Base-by-base conservation (phyloP, 495 filamentous ascomycete species). In the Neurospora sp. region DNA sequence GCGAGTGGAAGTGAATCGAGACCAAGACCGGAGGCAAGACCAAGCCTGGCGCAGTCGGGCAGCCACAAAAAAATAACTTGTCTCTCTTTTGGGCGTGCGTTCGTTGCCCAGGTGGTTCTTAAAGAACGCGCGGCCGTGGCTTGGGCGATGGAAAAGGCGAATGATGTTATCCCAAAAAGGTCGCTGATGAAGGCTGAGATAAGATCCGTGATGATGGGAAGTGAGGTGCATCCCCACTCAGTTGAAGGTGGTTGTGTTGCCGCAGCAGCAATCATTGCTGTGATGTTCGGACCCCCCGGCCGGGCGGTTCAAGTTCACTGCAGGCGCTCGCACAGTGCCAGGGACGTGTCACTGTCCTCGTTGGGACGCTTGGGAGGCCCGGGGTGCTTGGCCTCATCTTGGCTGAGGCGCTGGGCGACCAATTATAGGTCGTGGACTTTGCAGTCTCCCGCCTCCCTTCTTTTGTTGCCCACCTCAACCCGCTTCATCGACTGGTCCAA, bases 261-360 rank as follows among this genome's bases (percentile, higher is more conserved):
- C 48, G 48, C 24, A 59, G 24, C 24, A 59, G 21, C 21, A 11
- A 59, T 28, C 5, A 28, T 24, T 59, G 48, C 48, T 59, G 48
- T 31, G 39, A 17, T 71, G 62, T 62, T 17, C 42, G 36, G 66
- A n/a, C 62, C 70, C n/a, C 70, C n/a, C 71, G 45, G 37, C 62
- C 34, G 48, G 48, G 48, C 24, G 48, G 38, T 71, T 42, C 71
- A 71, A 38, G 37, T 38, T 38, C 37, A 38, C 31, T 28, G 24
- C 24, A 28, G 71, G 70, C 72, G 70, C 70, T 74, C 73, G 71
- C 71, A 76, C 71, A 48, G 43, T 54, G 45, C 45, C 45, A 13
- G 45, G 45, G 45, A 54, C 45, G 45, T 48, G 43, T 48, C 40
- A 43, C 40, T 8, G 40, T 48, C 43, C 3, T 4, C n/a, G n/a